phyloP scores from a whole-genome alignment of 768 basidiomycete genomes.

The Baorangia bicolor region DNA sequence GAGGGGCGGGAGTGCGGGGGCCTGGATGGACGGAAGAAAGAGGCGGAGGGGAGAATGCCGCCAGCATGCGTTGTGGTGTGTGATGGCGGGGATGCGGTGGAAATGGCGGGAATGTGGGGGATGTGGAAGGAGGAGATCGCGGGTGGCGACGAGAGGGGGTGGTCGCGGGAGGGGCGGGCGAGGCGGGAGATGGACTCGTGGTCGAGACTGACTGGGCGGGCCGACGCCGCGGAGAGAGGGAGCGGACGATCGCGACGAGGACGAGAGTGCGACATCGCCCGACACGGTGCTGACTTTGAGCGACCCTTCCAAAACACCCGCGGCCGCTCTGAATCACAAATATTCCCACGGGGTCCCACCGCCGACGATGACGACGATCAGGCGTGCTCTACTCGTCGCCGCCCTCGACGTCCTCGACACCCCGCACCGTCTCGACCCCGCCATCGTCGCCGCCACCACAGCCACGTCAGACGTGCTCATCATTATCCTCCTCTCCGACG shows the following conservation, averaged over 20 bases:
- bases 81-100: conserved; percentile 36
- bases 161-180: conserved; percentile 9
- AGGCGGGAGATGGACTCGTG: conserved; percentile 9
- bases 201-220: conserved; percentile 18
- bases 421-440: conserved; percentile 55
- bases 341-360: conserved; percentile 17
- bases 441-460: conserved; percentile 47
- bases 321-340: neutral
- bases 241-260: neutral
- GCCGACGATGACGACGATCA: conserved; percentile 4
- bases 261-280: neutral
- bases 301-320: neutral
- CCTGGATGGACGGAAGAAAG: conserved; percentile 73
- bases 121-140: conserved; percentile 27
- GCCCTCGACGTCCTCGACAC: conserved; percentile 48
- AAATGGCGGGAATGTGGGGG: conserved; percentile 16
- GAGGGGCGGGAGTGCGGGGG: conserved; percentile 50
- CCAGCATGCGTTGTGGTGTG: conserved; percentile 70
- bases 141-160: conserved; percentile 29
- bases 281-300: neutral
- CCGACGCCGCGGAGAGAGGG: neutral
- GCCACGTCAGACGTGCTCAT: conserved; percentile 50
- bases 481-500: conserved; percentile 63
- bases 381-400: conserved; percentile 48
- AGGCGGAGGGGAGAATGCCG: conserved; percentile 75